These are phyloP conservation scores for Rhodotorula sp. DNA, from an alignment of 1,284 basidiomycete species.

Conservation along the genomic window DNA sequence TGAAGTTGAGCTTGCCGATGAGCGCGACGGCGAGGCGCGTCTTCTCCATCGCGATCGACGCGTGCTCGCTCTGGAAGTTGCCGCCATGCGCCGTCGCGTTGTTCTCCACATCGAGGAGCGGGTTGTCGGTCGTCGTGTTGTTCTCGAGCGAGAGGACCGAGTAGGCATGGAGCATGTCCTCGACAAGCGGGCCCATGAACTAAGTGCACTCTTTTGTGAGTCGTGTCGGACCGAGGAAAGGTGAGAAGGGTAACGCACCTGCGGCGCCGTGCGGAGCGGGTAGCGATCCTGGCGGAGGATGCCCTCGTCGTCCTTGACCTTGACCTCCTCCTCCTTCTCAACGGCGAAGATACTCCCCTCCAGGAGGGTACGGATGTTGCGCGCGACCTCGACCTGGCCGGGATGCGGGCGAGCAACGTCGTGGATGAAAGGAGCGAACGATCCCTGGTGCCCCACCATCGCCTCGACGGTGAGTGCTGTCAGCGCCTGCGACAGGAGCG, in stretches of 20 bases:
- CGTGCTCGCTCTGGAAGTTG: conserved; percentile 71
- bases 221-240: not conserved
- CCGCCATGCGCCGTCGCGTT: conserved; percentile 76
- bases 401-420: conserved; percentile 77
- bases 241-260: conserved; percentile 48
- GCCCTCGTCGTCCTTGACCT: conserved; percentile 69
- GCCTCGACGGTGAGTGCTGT: conserved; percentile 86
- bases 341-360: conserved; percentile 69
- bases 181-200: conserved; percentile 81
- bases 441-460: conserved; percentile 64
- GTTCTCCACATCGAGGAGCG: conserved; percentile 67
- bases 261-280: conserved; percentile 72
- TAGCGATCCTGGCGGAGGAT: conserved; percentile 74
- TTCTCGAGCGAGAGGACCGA: conserved; percentile 71
- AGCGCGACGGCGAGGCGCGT: conserved; percentile 74
- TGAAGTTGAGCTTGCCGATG: conserved; percentile 78
- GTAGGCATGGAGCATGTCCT: conserved; percentile 71
- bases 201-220: conserved; percentile 3
- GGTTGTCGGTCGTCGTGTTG: conserved; percentile 85
- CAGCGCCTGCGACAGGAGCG: conserved; percentile 69
- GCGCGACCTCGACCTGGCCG: conserved; percentile 76
- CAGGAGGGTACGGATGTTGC: conserved; percentile 63
- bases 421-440: conserved; percentile 79
- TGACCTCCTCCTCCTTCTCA: conserved; percentile 64
- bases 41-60: conserved; percentile 86